Percentiles rank a stretch among this genome's conserved stretches.
phyloP scores from a whole-genome alignment of 441 rosid species.

The Eutrema salsugineum region DNA sequence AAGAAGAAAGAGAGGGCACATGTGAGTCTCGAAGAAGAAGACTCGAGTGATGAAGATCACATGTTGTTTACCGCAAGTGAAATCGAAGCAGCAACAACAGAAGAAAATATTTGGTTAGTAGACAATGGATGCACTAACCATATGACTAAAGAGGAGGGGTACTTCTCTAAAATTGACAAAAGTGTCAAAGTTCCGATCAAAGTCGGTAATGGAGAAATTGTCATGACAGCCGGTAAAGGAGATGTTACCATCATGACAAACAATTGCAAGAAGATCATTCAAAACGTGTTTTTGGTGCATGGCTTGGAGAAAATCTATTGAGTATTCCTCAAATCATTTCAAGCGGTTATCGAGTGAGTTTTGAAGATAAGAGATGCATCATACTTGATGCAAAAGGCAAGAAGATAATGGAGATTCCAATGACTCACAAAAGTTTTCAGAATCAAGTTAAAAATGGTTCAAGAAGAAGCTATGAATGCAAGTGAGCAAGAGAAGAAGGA shows the following conservation, averaged over 20 bases:
- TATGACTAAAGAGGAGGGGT: background rate
- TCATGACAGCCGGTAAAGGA: background rate
- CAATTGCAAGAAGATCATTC: too few species aligned
- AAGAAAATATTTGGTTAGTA: too few species aligned
- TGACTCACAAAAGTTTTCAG: background rate
- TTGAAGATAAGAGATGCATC: too few species aligned
- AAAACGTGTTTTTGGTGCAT: too few species aligned
- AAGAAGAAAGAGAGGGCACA: too few species aligned
- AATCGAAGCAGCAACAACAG: background rate
- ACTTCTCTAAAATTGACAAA: background rate
- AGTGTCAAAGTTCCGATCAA: background rate
- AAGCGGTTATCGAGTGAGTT: too few species aligned
- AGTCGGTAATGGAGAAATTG: background rate
- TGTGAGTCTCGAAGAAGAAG: too few species aligned
- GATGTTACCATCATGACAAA: too few species aligned
- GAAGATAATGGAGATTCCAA: background rate
- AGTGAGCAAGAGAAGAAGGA: background rate
- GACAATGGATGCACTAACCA: background rate
- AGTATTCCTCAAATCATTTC: too few species aligned
- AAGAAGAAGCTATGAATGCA: background rate
- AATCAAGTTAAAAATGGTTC: background rate
- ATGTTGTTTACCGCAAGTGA: background rate
- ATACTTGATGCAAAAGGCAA: too few species aligned
- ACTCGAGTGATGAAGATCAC: background rate
- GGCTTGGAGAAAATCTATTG: too few species aligned